Percentiles rank a stretch among this genome's conserved stretches.
Evolutionary conservation across 2,329 filamentous ascomycete genomes (phyloP).

Genomic region (Pestalotiopsis sp.): DNA sequence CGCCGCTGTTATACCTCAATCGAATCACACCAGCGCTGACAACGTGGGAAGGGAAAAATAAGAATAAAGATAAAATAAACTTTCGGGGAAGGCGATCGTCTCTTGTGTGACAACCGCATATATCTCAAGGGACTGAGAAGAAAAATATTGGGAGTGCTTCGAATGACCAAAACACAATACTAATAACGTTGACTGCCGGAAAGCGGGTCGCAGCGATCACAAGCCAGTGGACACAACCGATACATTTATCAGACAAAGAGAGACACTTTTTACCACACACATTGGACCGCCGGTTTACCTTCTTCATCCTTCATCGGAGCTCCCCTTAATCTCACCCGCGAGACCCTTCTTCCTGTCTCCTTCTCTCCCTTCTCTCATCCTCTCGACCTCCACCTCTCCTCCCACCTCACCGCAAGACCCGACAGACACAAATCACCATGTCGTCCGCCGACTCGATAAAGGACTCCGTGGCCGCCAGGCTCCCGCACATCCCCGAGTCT

Average conservation of each 20-base stretch:
- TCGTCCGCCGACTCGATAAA: conserved; percentile 35
- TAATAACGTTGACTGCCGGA: background rate
- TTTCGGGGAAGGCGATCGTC: background rate
- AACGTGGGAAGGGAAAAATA: background rate
- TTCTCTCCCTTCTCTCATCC: background rate
- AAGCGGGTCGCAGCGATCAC: conserved; percentile 14
- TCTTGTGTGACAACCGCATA: background rate
- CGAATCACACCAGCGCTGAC: background rate
- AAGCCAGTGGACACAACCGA: conserved; percentile 2
- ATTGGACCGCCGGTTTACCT: background rate
- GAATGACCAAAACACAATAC: background rate
- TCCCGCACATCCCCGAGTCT: conserved; percentile 48
- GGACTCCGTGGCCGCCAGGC: conserved; percentile 37
- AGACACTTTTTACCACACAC: background rate
- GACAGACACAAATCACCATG: background rate
- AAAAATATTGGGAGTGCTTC: too few relatives aligned
- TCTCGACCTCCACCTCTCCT: background rate
- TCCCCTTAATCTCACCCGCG: background rate
- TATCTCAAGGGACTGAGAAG: too few relatives aligned
- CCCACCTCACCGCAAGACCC: background rate
- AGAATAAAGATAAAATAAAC: background rate
- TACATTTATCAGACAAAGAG: background rate
- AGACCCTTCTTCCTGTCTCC: background rate
- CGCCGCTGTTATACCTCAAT: background rate
- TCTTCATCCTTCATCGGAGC: background rate